Percentiles rank a stretch among this genome's conserved stretches.
Conservation (phyloP, 257 asterid genomes). For the Solanum peruvianum region DNA sequence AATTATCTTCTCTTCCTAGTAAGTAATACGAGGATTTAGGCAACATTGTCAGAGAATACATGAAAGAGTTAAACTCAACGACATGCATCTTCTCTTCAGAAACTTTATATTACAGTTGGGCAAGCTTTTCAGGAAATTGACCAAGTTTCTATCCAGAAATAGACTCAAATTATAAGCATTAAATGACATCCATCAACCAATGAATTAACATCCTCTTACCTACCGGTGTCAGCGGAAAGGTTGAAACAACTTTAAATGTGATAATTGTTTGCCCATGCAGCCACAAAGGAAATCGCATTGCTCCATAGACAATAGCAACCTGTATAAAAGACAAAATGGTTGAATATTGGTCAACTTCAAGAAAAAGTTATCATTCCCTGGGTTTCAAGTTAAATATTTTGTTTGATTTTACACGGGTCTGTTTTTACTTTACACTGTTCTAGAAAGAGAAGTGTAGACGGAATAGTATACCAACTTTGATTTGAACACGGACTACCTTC, state of each 20-base stretch:
- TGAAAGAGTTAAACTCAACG: background rate
- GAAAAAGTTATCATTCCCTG: background rate
- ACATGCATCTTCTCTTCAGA: background rate
- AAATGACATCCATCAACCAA: background rate
- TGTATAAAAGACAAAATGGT: slow-evolving; percentile 13
- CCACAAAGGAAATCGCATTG: slow-evolving; percentile 89
- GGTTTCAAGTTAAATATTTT: background rate
- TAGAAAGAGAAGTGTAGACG: background rate
- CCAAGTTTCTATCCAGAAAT: background rate
- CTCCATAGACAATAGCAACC: slow-evolving; percentile 91
- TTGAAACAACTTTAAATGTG: slow-evolving; percentile 65
- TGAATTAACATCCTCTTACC: slow-evolving; percentile 41
- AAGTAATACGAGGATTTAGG: background rate
- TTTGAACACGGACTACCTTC: background rate
- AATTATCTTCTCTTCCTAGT: background rate
- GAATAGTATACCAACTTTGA: background rate
- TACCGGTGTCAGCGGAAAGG: slow-evolving; percentile 74
- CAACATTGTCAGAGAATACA: background rate
- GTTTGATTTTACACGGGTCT: background rate
- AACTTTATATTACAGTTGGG: background rate
- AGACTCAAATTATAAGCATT: background rate
- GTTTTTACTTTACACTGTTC: background rate
- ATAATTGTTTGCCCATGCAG: slow-evolving; percentile 76
- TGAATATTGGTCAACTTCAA: background rate
- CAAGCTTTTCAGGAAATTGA: background rate